Conservation (phyloP, 345 rosid genomes). For the Lenwebbia sp. region DNA sequence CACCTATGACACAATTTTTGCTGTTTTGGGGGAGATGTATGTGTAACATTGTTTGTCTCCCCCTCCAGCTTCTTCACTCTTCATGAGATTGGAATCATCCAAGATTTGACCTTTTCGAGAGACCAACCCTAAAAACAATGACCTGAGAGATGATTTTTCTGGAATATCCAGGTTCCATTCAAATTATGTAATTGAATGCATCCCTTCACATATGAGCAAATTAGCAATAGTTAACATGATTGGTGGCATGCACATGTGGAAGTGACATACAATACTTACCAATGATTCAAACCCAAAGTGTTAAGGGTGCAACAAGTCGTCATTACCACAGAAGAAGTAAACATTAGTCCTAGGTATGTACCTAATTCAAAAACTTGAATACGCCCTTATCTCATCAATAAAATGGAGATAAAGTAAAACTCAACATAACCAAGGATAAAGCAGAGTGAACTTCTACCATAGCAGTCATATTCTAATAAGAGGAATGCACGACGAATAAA, state of each 20-base stretch:
- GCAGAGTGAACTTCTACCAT: background rate
- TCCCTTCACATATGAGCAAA: background rate
- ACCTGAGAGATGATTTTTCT: background rate
- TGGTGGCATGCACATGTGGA: background rate
- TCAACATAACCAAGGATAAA: background rate
- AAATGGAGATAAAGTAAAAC: background rate
- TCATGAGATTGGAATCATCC: background rate
- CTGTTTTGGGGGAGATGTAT: background rate
- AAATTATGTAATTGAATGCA: background rate
- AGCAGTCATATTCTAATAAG: background rate
- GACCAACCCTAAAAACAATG: background rate
- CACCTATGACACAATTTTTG: background rate
- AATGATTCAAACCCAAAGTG: background rate
- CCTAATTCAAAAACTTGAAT: background rate
- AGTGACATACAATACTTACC: background rate
- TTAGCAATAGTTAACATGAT: background rate
- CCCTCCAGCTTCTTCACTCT: background rate
- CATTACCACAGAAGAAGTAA: background rate
- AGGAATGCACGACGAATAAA: background rate
- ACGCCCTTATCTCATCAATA: background rate
- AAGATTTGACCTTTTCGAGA: background rate
- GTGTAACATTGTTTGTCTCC: background rate
- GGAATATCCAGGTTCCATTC: background rate
- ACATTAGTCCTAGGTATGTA: background rate
- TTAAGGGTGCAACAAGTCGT: background rate